Conservation (phyloP, 345 rosid genomes). For the Sisymbrium irio region DNA sequence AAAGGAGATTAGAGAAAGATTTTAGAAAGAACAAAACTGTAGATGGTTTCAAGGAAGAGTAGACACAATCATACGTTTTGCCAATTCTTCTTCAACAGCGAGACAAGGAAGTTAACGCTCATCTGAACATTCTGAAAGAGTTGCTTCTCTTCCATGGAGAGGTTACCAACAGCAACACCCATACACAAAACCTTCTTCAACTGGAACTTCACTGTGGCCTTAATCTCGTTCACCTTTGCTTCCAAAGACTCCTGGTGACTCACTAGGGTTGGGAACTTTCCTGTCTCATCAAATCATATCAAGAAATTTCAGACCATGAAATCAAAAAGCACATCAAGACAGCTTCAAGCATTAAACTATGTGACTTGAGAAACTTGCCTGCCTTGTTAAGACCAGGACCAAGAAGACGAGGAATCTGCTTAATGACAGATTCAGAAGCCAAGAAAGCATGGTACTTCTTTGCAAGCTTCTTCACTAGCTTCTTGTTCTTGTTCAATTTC, state of each 20-base stretch:
- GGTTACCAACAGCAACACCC: conserved; percentile 74
- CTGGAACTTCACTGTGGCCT: conserved; percentile 66
- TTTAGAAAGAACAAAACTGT: not conserved
- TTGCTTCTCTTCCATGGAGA: conserved; percentile 67
- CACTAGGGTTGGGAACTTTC: conserved; percentile 65
- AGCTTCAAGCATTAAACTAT: not conserved
- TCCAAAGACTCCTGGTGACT: conserved; percentile 64
- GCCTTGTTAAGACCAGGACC: conserved; percentile 53
- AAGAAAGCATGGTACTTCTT: conserved; percentile 50
- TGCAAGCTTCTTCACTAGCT: conserved; percentile 44
- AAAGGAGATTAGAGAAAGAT: not conserved
- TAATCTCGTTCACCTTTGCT: conserved; percentile 60
- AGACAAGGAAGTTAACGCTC: conserved; percentile 68
- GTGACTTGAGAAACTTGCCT: conserved; percentile 26
- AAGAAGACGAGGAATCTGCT: conserved; percentile 50
- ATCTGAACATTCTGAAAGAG: conserved; percentile 71
- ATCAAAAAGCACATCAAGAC: not conserved
- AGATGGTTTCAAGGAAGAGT: not conserved
- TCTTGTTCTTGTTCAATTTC: conserved; percentile 49
- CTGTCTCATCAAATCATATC: conserved; percentile 24
- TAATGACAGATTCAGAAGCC: conserved; percentile 49
- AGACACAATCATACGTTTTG: conserved; percentile 44
- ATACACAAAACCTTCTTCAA: conserved; percentile 67
- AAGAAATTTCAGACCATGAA: not conserved
- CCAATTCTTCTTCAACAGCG: conserved; percentile 70